Evolutionary conservation across 2,329 filamentous ascomycete species (phyloP).

Genomic region (Epichloe sp.): DNA sequence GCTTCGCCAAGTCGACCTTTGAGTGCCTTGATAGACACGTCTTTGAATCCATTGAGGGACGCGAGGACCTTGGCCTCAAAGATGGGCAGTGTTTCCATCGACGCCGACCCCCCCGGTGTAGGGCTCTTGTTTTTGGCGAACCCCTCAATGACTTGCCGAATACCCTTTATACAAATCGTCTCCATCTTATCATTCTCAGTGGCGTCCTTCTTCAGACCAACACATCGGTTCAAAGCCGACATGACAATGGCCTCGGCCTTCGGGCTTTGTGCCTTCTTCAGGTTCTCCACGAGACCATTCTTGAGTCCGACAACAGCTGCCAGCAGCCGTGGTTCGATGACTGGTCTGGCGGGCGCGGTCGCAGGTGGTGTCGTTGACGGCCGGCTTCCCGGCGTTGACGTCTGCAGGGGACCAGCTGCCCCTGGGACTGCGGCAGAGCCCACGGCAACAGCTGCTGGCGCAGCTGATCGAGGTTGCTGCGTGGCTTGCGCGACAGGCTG

Average conservation of each 20-base stretch:
- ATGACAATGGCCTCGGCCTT: constrained; percentile 35
- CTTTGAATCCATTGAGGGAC: constrained; percentile 32
- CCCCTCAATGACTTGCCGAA: constrained; percentile 30
- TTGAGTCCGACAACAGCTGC: constrained; percentile 32
- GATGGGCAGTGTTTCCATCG: constrained; percentile 15
- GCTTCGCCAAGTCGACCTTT: constrained; percentile 25
- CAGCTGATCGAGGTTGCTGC: constrained; percentile 8
- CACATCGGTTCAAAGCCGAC: constrained; percentile 38
- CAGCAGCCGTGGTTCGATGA: constrained; percentile 31
- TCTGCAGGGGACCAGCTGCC: constrained; percentile 5
- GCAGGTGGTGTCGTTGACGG: constrained; percentile 15
- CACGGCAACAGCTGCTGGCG: constrained; percentile 3
- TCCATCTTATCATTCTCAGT: constrained; percentile 34
- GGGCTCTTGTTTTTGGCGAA: constrained; percentile 25
- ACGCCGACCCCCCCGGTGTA: constrained; percentile 17
- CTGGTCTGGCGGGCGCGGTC: constrained; percentile 18
- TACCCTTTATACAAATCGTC: constrained; percentile 30
- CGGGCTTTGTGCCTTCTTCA: constrained; percentile 28
- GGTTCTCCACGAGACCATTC: constrained; percentile 31
- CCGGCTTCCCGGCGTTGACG: constrained; percentile 10
- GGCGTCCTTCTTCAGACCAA: constrained; percentile 32
- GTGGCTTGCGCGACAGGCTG: constrained; percentile 6
- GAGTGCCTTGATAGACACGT: constrained; percentile 30
- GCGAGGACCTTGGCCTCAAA: constrained; percentile 28
- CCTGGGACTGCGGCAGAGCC: constrained; percentile 1